These are phyloP conservation scores for Rutstroemia sp. DNA, from an alignment of 2,329 filamentous ascomycete genomes.

Conservation along the genomic window DNA sequence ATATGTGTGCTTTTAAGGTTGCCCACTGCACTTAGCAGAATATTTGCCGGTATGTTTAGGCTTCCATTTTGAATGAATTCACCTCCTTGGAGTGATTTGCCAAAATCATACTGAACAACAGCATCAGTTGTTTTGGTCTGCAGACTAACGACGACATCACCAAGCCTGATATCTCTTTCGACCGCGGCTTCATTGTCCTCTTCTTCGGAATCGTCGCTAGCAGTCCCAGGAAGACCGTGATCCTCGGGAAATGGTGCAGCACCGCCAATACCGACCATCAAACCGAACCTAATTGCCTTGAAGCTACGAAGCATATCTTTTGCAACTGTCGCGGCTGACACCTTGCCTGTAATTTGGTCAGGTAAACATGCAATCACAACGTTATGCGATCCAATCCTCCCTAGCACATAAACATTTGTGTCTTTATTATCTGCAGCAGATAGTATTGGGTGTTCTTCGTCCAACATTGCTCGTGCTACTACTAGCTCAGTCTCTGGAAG, in stretches of 20 bases:
- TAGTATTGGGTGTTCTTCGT: constrained; percentile 16
- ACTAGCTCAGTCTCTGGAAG: constrained; percentile 13
- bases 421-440: constrained; percentile 1
- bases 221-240: constrained; percentile 9
- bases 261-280: constrained; percentile 38
- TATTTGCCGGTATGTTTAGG: background rate
- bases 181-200: constrained; percentile 5
- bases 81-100: constrained; percentile 11
- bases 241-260: constrained; percentile 18
- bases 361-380: constrained; percentile 19
- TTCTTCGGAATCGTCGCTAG: background rate
- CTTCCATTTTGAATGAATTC: background rate
- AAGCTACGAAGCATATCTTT: constrained; percentile 24
- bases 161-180: constrained; percentile 12
- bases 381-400: constrained; percentile 15
- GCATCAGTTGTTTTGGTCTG: constrained; percentile 8
- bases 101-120: constrained; percentile 25
- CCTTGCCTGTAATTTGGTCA: constrained; percentile 23
- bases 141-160: constrained; percentile 15
- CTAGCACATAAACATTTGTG: constrained; percentile 16
- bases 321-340: constrained; percentile 29
- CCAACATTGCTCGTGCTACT: constrained; percentile 15
- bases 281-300: constrained; percentile 30
- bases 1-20: background rate
- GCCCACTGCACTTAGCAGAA: background rate